A percentile compares a stretch with the other conserved stretches of the same genome.
Evolutionary conservation across 2,329 filamentous ascomycete species (phyloP).

Genomic region (Colletotrichum eleusines): DNA sequence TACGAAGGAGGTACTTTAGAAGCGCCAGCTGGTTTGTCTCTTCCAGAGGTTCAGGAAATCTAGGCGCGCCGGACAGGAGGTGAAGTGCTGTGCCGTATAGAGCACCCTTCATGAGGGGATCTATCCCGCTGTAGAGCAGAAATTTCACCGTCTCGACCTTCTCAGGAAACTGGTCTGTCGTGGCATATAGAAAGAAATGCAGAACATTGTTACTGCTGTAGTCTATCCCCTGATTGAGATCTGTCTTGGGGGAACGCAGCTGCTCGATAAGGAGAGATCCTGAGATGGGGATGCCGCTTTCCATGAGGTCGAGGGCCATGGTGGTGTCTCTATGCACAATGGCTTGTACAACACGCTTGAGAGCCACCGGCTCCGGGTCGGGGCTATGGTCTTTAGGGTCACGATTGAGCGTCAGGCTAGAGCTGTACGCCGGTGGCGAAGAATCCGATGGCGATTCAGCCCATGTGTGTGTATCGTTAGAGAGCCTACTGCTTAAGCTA

Average conservation of each 20-base stretch:
- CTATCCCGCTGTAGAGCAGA: background rate
- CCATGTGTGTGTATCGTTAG: slow-evolving; percentile 1
- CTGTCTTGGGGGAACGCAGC: background rate
- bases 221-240: slow-evolving; percentile 1
- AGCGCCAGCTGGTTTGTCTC: slow-evolving; percentile 1
- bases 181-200: slow-evolving; percentile 7
- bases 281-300: slow-evolving; percentile 6
- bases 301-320: slow-evolving; percentile 3
- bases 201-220: slow-evolving; percentile 3
- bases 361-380: background rate
- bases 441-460: background rate
- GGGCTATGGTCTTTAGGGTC: background rate
- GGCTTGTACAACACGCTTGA: slow-evolving; percentile 1
- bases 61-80: slow-evolving; percentile 6
- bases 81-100: slow-evolving; percentile 5
- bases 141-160: slow-evolving; percentile 10
- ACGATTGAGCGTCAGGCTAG: background rate
- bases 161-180: background rate
- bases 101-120: slow-evolving; percentile 4
- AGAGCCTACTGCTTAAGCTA: background rate
- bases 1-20: background rate
- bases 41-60: slow-evolving; percentile 1
- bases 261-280: background rate
- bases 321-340: background rate
- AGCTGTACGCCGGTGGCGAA: background rate